Base-by-base conservation (phyloP, 2,329 filamentous ascomycete genomes). In the Pseudopithomyces chartarum region DNA sequence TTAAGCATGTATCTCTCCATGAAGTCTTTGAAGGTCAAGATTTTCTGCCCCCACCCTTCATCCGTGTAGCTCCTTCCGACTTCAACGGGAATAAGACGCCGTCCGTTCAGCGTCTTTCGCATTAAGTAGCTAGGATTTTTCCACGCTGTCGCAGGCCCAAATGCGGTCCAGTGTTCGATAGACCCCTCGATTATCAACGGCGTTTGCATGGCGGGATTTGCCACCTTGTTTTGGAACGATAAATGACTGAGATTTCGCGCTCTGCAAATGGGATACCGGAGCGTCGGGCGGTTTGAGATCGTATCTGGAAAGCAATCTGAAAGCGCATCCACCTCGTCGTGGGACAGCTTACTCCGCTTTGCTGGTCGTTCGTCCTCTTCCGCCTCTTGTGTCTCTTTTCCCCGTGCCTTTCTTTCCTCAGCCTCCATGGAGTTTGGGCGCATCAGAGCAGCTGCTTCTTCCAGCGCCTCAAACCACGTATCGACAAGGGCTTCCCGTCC, bases 21-120 rank as follows among this genome's bases (percentile, higher is more conserved):
- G 62, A 97, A 96, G 0, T 88, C 79, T 5, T 79, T 77, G 66
- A 98, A 96, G 0, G 85, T 80, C 47, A 96, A 84, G 23, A 98
- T 86, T 53, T 87, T 84, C 74, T 98, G 94, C 0, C 88, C 87
- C 93, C 94, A 97, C 20, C 82, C 88, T 19, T 85, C 84, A 61
- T 97, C 92, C 1, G 92, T 93, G 70, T 98, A 99, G 69, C 90
- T 95, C 45, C 90, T 82, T 0, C 95, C 94, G 1, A 95, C 76
- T 73, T 98, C 93, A 2, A 97, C 84, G 0, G 94, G 94, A 0
- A 98, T 90, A 0, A 97, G 83, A 11, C 95, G 84, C 32, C 87
- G 81, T 0, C 95, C 95, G 2, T 81, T 84, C 34, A 97, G 86
- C 0, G 93, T 97, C 54, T 81, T 83, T 11, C 85, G 81, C 11